Conservation (phyloP, 1,284 basidiomycete genomes). For the Puccinia sorghi region DNA sequence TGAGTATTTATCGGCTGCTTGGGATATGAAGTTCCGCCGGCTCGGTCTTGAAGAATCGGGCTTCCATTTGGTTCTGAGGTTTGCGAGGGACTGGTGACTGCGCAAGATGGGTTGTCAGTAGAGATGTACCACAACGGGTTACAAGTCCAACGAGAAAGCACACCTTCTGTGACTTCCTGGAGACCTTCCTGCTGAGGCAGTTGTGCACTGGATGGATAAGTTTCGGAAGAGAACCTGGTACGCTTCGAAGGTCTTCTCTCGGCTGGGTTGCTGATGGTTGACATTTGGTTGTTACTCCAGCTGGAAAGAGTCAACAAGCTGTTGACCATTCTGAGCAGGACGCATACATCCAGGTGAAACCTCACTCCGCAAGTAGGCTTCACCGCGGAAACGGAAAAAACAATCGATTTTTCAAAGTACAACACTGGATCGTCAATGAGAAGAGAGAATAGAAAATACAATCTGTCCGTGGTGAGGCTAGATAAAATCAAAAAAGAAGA, state of each 20-base stretch:
- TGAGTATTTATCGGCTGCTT: neutral
- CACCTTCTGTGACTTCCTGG: neutral
- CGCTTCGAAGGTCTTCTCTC: slow-evolving; percentile 10
- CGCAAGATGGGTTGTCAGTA: neutral
- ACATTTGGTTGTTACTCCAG: neutral
- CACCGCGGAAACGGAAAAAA: no score
- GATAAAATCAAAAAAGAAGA: no score
- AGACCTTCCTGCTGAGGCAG: neutral
- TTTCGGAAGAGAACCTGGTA: neutral
- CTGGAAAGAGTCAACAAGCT: neutral
- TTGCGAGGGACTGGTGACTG: neutral
- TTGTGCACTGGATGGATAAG: neutral
- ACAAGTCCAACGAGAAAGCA: neutral
- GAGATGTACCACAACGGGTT: neutral
- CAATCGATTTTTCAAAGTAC: no score
- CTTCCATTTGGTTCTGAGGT: neutral
- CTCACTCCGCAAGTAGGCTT: no score
- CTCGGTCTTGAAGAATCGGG: neutral
- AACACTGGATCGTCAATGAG: no score
- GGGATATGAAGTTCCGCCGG: neutral
- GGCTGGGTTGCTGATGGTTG: neutral
- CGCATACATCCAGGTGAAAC: neutral
- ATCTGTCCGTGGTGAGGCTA: no score
- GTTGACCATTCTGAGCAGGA: neutral
- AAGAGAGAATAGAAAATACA: no score